These are phyloP conservation scores for Venturia nashicola DNA, from an alignment of 2,329 filamentous ascomycete species.

Conservation along the genomic window DNA sequence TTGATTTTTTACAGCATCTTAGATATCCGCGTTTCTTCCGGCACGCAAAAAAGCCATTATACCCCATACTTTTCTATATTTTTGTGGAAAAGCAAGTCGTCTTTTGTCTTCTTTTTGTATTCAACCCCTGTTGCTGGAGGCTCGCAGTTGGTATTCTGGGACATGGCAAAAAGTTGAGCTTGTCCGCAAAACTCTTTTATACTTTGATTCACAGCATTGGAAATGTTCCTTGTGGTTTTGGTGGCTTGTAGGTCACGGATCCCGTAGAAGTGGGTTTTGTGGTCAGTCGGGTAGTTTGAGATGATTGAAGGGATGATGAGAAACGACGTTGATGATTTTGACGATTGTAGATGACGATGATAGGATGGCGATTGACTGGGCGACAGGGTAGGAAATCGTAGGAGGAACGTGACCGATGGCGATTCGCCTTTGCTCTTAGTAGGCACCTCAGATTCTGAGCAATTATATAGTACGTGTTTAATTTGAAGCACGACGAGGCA, in stretches of 20 bases:
- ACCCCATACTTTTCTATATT: slow-evolving; percentile 1
- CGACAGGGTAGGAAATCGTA: neutral
- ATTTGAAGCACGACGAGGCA: neutral
- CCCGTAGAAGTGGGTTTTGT: neutral
- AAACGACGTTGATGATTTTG: neutral
- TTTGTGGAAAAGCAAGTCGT: slow-evolving; percentile 2
- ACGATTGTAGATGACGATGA: neutral
- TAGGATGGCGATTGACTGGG: neutral
- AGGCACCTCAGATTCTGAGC: neutral
- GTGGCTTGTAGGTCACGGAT: neutral
- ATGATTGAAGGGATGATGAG: neutral
- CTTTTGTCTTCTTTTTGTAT: neutral
- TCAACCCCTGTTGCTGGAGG: neutral
- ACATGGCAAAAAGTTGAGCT: neutral
- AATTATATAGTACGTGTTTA: neutral
- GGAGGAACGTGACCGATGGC: neutral
- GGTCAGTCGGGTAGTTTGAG: neutral
- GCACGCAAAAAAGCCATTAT: slow-evolving; percentile 1
- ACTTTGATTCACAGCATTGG: neutral
- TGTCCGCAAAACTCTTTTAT: neutral
- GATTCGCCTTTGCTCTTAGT: neutral
- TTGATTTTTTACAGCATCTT: neutral
- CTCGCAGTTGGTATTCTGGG: neutral
- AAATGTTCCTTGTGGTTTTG: neutral
- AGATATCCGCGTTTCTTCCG: neutral